These are phyloP conservation scores for Vitis amurensis DNA, from an alignment of 164 flowering plant species.

Conservation along the genomic window DNA sequence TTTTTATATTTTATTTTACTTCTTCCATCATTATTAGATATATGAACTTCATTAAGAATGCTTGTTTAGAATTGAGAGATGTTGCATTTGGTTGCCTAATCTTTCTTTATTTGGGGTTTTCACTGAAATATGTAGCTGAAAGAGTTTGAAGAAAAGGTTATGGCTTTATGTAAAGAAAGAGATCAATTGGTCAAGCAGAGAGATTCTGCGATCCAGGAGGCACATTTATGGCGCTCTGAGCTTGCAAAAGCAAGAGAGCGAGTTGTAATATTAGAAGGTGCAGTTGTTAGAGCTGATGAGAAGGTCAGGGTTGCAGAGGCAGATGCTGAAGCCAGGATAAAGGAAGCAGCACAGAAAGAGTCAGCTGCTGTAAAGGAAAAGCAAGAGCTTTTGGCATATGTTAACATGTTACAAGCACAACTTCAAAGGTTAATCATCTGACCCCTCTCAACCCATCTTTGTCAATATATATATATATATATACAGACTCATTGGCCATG, in stretches of 20 bases:
- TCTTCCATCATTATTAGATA: neutral
- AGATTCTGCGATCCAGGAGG: slow-evolving; percentile 81
- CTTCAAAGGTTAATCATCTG: slow-evolving; percentile 61
- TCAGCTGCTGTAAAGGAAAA: slow-evolving; percentile 64
- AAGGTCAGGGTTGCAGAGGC: slow-evolving; percentile 77
- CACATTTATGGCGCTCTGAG: slow-evolving; percentile 95
- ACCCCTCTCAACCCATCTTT: slow-evolving; percentile 1
- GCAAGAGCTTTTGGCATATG: slow-evolving; percentile 73
- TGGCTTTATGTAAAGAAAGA: slow-evolving; percentile 55
- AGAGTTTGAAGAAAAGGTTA: slow-evolving; percentile 61
- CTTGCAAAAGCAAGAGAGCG: slow-evolving; percentile 96
- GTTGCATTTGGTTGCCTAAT: neutral
- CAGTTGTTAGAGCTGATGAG: slow-evolving; percentile 91
- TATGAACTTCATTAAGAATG: slow-evolving; percentile 1
- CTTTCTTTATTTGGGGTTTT: neutral
- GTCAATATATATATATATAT: neutral
- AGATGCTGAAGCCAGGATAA: slow-evolving; percentile 69
- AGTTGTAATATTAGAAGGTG: slow-evolving; percentile 83
- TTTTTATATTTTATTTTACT: neutral
- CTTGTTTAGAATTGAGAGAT: neutral
- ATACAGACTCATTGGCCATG: neutral
- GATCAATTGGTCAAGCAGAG: slow-evolving; percentile 77
- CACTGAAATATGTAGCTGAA: slow-evolving; percentile 46
- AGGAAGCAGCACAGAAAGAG: slow-evolving; percentile 71
- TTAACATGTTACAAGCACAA: slow-evolving; percentile 67